Evolutionary conservation across 2,329 filamentous ascomycete genomes (phyloP).

Genomic region (Colletotrichum spinosum): DNA sequence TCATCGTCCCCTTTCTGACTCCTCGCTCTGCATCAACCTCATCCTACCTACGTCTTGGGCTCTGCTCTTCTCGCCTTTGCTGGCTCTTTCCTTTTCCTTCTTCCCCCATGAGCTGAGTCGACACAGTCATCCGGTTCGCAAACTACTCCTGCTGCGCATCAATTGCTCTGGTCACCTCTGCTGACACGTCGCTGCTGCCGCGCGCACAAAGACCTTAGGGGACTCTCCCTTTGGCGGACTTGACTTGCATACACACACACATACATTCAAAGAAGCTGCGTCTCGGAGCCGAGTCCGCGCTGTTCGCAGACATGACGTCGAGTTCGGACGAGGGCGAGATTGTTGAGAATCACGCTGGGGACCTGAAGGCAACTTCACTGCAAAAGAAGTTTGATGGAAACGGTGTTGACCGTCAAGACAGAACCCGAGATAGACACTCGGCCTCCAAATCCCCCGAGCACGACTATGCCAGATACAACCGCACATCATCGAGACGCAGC

Average conservation of each 20-base stretch:
- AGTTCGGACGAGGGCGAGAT: slow-evolving; percentile 92
- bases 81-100: slow-evolving; percentile 15
- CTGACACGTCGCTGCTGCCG: slow-evolving; percentile 38
- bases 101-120: slow-evolving; percentile 38
- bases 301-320: slow-evolving; percentile 45
- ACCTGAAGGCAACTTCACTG: slow-evolving; percentile 89
- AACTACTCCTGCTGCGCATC: slow-evolving; percentile 37
- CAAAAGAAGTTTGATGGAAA: slow-evolving; percentile 78
- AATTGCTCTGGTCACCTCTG: slow-evolving; percentile 34
- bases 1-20: slow-evolving; percentile 10
- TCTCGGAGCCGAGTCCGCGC: neutral
- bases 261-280: slow-evolving; percentile 1
- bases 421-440: slow-evolving; percentile 74
- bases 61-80: slow-evolving; percentile 16
- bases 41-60: slow-evolving; percentile 15
- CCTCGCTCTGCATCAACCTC: slow-evolving; percentile 8
- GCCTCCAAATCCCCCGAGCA: slow-evolving; percentile 66
- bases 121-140: slow-evolving; percentile 40
- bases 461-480: slow-evolving; percentile 55
- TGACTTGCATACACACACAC: slow-evolving; percentile 17
- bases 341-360: slow-evolving; percentile 74
- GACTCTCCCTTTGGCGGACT: slow-evolving; percentile 36
- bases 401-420: slow-evolving; percentile 93
- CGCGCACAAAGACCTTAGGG: slow-evolving; percentile 37
- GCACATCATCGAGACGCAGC: slow-evolving; percentile 58